Percentiles rank a stretch among this genome's conserved stretches.
Conservation (phyloP, 371 early-diverging fungal genomes). For the Mortierella sp. region DNA sequence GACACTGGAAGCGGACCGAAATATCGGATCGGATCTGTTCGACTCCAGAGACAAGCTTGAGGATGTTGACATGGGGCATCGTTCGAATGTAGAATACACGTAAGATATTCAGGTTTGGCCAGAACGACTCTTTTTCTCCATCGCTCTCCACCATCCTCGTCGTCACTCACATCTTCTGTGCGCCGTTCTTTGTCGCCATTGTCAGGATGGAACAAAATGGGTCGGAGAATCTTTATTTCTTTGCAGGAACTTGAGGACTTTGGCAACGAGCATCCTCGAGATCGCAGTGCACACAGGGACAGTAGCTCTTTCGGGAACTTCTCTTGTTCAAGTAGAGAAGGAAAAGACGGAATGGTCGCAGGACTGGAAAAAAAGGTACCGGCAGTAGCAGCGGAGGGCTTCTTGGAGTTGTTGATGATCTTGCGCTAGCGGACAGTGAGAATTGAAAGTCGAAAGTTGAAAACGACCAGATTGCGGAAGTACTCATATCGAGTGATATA, state of each 20-base stretch:
- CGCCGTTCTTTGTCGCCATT: background rate
- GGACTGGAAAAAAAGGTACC: background rate
- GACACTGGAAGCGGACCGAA: background rate
- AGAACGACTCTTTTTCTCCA: background rate
- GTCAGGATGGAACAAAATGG: background rate
- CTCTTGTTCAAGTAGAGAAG: background rate
- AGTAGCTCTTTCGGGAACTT: conserved; percentile 13
- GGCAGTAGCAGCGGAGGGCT: background rate
- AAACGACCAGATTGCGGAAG: conserved; percentile 18
- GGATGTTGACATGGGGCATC: background rate
- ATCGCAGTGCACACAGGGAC: conserved; percentile 3
- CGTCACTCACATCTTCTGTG: background rate
- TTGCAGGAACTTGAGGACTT: conserved; percentile 33
- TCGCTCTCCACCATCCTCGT: background rate
- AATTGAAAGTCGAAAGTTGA: too few relatives aligned
- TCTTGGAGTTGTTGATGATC: background rate
- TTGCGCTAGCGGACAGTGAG: conserved; percentile 21
- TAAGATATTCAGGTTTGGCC: conserved; percentile 14
- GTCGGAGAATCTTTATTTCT: background rate
- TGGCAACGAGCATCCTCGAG: conserved; percentile 11
- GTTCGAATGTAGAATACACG: background rate
- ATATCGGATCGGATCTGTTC: conserved; percentile 15
- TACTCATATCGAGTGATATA: conserved; percentile 16
- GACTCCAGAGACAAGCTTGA: background rate
- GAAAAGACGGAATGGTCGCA: background rate